Percentiles rank a stretch among this genome's conserved stretches.
These are phyloP conservation scores for Penicillium macrosclerotiorum DNA, from an alignment of 495 filamentous ascomycete species.

Conservation along the genomic window DNA sequence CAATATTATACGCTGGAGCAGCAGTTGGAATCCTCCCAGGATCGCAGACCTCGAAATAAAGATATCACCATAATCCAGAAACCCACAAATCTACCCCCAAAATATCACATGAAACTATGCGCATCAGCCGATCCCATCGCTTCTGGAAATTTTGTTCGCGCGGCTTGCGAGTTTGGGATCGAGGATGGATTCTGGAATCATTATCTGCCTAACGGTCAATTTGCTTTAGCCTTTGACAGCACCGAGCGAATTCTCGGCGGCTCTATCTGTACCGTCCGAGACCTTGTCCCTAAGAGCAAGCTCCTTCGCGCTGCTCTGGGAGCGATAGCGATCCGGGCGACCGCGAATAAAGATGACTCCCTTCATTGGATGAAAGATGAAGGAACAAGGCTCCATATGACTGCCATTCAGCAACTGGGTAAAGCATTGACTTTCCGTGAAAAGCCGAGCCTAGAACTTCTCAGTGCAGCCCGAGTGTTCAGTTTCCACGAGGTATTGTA, in stretches of 20 bases:
- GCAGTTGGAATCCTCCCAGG: neutral
- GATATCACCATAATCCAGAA: neutral
- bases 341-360: neutral
- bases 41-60: neutral
- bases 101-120: neutral
- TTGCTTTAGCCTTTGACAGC: neutral
- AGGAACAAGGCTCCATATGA: conserved; percentile 1
- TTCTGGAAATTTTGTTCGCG: neutral
- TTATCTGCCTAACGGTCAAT: conserved; percentile 2
- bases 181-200: conserved; percentile 1
- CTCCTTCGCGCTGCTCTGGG: conserved; percentile 5
- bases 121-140: neutral
- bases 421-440: neutral
- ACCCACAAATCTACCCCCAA: neutral
- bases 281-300: conserved; percentile 1
- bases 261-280: conserved; percentile 5
- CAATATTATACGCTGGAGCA: neutral
- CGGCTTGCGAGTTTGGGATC: neutral
- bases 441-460: neutral
- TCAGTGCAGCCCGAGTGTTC: conserved; percentile 6
- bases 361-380: conserved; percentile 2
- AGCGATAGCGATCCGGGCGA: conserved; percentile 3
- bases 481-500: conserved; percentile 11
- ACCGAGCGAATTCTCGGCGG: conserved; percentile 3
- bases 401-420: conserved; percentile 2